Percentiles rank a stretch among this genome's conserved stretches.
Conservation (phyloP, 164 flowering plant genomes). For the Warburgia ugandensis region DNA sequence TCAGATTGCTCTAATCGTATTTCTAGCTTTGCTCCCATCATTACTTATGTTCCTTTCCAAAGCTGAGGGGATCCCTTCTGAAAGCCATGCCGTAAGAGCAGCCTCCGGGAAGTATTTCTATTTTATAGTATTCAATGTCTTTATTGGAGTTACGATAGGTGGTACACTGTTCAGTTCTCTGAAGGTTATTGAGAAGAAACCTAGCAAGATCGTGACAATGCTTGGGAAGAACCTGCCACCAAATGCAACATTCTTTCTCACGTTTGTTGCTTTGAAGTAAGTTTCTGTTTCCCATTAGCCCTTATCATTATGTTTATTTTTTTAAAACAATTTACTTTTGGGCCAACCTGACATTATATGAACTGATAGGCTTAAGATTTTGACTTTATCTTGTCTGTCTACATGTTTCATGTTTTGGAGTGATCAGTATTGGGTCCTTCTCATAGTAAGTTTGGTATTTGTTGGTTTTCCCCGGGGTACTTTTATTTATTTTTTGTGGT, state of each 20-base stretch:
- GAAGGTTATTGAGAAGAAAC: conserved; percentile 46
- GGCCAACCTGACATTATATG: too few relatives aligned
- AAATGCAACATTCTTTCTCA: conserved; percentile 88
- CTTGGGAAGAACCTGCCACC: conserved; percentile 63
- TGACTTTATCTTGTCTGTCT: neutral
- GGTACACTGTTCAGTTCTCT: conserved; percentile 52
- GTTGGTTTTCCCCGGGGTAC: too few relatives aligned
- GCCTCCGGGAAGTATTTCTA: conserved; percentile 95
- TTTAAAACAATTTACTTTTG: neutral
- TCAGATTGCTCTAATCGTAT: conserved; percentile 76
- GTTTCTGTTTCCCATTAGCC: conserved; percentile 10
- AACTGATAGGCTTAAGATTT: too few relatives aligned
- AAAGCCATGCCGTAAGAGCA: conserved; percentile 71
- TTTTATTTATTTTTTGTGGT: too few relatives aligned
- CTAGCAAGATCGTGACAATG: conserved; percentile 22
- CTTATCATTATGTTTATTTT: neutral
- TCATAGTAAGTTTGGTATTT: too few relatives aligned
- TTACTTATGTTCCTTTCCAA: conserved; percentile 73
- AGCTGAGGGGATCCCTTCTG: conserved; percentile 75
- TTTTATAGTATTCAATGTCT: conserved; percentile 75
- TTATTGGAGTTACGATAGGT: conserved; percentile 82
- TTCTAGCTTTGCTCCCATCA: conserved; percentile 74
- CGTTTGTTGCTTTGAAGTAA: conserved; percentile 91
- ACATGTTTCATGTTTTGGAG: too few relatives aligned
- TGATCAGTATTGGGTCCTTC: too few relatives aligned